Evolutionary conservation across 176 grass and related monocot genomes (phyloP).

Genomic region (Aegilops longissima): DNA sequence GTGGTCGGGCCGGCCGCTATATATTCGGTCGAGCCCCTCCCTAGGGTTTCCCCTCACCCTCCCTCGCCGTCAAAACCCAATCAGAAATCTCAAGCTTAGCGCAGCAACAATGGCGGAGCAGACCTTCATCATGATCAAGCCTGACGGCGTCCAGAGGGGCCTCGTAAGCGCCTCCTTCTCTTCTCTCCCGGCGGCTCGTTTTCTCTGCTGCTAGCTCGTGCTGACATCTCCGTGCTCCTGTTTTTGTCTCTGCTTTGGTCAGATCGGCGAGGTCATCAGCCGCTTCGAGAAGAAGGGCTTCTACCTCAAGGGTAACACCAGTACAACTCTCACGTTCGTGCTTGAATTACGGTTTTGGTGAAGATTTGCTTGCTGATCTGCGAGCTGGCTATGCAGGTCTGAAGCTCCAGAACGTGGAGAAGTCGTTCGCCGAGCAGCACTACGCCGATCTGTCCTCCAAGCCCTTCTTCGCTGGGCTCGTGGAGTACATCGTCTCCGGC

Average conservation of each 20-base stretch:
- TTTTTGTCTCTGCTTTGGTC: neutral
- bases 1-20: slow-evolving; percentile 5
- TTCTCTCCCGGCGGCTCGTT: neutral
- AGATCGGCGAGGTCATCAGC: slow-evolving; percentile 92
- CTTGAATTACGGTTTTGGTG: neutral
- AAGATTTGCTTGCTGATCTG: slow-evolving; percentile 6
- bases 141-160: slow-evolving; percentile 74
- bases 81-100: neutral
- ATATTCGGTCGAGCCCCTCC: neutral
- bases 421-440: slow-evolving; percentile 95
- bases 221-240: neutral
- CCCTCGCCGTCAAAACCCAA: slow-evolving; percentile 30
- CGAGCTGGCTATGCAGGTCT: slow-evolving; percentile 37
- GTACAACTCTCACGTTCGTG: neutral
- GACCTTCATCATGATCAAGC: slow-evolving; percentile 89
- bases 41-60: slow-evolving; percentile 39
- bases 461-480: slow-evolving; percentile 81
- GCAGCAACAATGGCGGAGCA: slow-evolving; percentile 40
- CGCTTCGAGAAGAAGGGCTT: slow-evolving; percentile 99
- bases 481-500: slow-evolving; percentile 96
- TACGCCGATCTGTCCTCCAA: slow-evolving; percentile 88
- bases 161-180: slow-evolving; percentile 31
- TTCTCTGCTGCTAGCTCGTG: neutral
- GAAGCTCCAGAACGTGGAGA: slow-evolving; percentile 87
- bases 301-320: slow-evolving; percentile 75